A percentile compares a stretch with the other conserved stretches of the same genome.
Evolutionary conservation across 192 early-diverging fungal genomes (phyloP).

Genomic region (Rhizoclosmatium sp.): DNA sequence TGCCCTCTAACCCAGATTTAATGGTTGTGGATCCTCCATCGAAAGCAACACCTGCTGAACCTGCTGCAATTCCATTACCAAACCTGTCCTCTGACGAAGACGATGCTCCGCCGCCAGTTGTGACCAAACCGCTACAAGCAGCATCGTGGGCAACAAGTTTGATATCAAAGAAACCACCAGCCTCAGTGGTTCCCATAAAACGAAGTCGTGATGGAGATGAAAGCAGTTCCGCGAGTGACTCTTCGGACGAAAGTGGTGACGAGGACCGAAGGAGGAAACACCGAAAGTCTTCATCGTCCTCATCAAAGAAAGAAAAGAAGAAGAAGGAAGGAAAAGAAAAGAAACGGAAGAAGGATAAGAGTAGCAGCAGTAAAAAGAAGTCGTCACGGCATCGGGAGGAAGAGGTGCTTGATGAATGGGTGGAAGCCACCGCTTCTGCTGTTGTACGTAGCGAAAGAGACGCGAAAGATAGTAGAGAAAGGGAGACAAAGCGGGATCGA

Average conservation of each 20-base stretch:
- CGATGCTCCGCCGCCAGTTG: conserved; percentile 11
- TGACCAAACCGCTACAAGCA: neutral
- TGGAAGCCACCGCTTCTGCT: neutral
- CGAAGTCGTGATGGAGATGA: conserved; percentile 70
- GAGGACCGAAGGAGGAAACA: conserved; percentile 20
- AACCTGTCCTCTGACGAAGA: neutral
- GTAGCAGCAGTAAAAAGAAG: conserved; percentile 10
- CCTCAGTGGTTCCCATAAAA: conserved; percentile 45
- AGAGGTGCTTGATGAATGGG: neutral
- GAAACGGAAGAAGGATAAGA: neutral
- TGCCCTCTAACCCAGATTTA: neutral
- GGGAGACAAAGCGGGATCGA: neutral
- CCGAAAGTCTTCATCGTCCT: neutral
- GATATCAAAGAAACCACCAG: neutral
- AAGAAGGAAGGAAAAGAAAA: conserved; percentile 8
- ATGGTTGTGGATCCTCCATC: neutral
- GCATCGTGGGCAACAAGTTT: neutral
- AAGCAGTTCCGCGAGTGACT: conserved; percentile 38
- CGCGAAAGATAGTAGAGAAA: neutral
- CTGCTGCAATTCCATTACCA: neutral
- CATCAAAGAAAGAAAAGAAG: conserved; percentile 14
- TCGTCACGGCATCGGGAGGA: neutral
- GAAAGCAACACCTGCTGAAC: neutral
- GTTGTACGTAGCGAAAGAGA: neutral
- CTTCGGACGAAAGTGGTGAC: conserved; percentile 58